Conservation (phyloP, 768 basidiomycete genomes). For the Calocybe indica region DNA sequence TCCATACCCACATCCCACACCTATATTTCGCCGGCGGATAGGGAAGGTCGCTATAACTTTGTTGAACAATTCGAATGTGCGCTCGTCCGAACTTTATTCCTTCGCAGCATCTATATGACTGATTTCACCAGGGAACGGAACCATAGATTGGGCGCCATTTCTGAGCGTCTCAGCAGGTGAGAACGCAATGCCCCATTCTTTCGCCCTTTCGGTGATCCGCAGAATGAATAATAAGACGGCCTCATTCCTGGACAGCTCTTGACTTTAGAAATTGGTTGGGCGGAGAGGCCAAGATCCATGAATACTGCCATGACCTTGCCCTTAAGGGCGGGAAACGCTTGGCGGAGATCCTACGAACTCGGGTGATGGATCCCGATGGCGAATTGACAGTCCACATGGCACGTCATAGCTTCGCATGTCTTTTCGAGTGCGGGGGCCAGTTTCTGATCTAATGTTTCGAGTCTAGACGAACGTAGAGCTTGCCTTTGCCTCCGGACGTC, state of each 20-base stretch:
- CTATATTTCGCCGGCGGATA: conserved; percentile 41
- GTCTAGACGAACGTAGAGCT: conserved; percentile 33
- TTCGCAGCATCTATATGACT: neutral
- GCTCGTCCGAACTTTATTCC: neutral
- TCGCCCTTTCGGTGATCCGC: neutral
- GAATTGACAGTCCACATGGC: conserved; percentile 77
- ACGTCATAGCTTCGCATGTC: neutral
- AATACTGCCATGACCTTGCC: conserved; percentile 70
- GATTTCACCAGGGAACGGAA: conserved; percentile 45
- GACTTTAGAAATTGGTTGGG: conserved; percentile 77
- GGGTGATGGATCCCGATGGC: conserved; percentile 53
- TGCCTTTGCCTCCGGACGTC: conserved; percentile 28
- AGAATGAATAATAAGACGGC: neutral
- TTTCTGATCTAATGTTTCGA: neutral
- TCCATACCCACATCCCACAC: conserved; percentile 50
- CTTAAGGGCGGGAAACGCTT: conserved; percentile 59
- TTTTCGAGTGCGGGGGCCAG: neutral
- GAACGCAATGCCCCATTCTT: conserved; percentile 3
- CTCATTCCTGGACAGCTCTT: conserved; percentile 39
- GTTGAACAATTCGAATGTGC: conserved; percentile 36
- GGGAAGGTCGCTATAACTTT: conserved; percentile 27
- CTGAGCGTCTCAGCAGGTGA: conserved; percentile 47
- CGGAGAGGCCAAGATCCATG: conserved; percentile 72
- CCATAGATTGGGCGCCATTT: conserved; percentile 43
- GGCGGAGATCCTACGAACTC: conserved; percentile 59